Percentiles rank a stretch among this genome's conserved stretches.
Conservation (phyloP, 2,329 filamentous ascomycete species). For the Ceratocystis diversiconidia region DNA sequence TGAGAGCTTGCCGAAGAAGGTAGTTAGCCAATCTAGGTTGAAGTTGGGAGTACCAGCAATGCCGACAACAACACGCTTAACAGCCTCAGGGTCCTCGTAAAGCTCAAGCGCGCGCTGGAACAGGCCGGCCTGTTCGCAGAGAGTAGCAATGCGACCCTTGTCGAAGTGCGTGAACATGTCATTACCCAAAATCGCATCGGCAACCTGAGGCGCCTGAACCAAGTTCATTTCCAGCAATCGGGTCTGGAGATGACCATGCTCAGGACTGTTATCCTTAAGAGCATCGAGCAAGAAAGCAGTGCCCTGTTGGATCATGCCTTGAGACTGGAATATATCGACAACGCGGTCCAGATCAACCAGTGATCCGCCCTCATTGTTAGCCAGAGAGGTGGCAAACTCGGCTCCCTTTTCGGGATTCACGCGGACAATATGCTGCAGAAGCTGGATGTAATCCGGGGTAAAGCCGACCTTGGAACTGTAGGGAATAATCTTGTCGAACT, state of each 20-base stretch:
- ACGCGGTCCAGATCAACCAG: conserved; percentile 87
- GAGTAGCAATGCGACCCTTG: conserved; percentile 69
- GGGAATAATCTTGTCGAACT: conserved; percentile 91
- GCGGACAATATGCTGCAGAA: conserved; percentile 84
- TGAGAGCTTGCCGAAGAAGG: conserved; percentile 86
- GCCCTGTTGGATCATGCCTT: conserved; percentile 93
- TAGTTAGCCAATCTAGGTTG: conserved; percentile 78
- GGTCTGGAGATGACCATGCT: conserved; percentile 87
- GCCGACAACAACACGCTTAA: conserved; percentile 83
- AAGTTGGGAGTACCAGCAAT: conserved; percentile 72
- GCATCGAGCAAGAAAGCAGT: conserved; percentile 97
- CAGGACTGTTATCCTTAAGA: conserved; percentile 83
- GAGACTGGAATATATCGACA: conserved; percentile 94
- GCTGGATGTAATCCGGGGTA: conserved; percentile 84
- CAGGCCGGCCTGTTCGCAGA: conserved; percentile 88
- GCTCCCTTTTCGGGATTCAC: conserved; percentile 86
- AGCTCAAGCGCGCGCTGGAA: conserved; percentile 81
- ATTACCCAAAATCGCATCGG: conserved; percentile 92
- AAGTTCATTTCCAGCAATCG: conserved; percentile 96
- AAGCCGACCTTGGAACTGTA: conserved; percentile 78
- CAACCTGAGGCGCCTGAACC: conserved; percentile 89
- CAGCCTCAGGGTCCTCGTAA: conserved; percentile 74
- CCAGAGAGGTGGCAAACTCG: conserved; percentile 86
- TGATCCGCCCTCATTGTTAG: conserved; percentile 74
- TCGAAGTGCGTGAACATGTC: conserved; percentile 99